Base-by-base conservation (phyloP, 2,329 filamentous ascomycete genomes). In the Alternaria consortialis region DNA sequence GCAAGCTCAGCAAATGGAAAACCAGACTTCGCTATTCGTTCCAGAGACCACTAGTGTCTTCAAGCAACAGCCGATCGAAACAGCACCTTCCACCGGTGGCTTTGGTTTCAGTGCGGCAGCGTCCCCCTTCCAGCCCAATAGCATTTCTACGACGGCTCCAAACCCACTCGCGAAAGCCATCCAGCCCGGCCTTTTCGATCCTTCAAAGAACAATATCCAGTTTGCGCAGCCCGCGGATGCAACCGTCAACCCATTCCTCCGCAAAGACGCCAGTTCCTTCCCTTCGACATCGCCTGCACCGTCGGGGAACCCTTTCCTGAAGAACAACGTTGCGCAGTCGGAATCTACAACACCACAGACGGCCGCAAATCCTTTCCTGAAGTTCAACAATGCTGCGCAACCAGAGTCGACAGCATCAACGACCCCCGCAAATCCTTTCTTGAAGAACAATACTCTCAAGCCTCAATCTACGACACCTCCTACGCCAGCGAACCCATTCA, bases 21-120 rank as follows among this genome's bases (percentile, higher is more conserved):
- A 60, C 1, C 62, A 66, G 76, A 75, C 74, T 17, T 81, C 80
- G 5, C 64, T 83, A 6, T 83, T 83, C 62, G 64, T 83, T 15
- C 77, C 80, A 8, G 76, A 81, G 37, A 56, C 52, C 34, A 55
- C 64, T 15, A 67, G 60, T 13, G 40, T 60, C 13, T 72, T 70
- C 32, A 40, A 39, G 23, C 62, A 68, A 40, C 52, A 60, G 13
- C 4, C 56, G 3, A 59, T 56, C 15, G 51, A 53, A 2, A 7
- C 44, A 17, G 46, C 53, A 20, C 34, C 44, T 53, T 51, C 25
- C 9, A 3, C 34, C 36, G 31, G 58, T 15, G 32, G 34, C 36
- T 52, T 47, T 7, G 27, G 23, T 37, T 60, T 67, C 17, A 72
- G 61, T 15, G 62, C 67, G n/a, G 65, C 65, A 29, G 65, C 71